Percentiles rank a stretch among this genome's conserved stretches.
These are phyloP conservation scores for Teratosphaeria destructans DNA, from an alignment of 2,329 filamentous ascomycete genomes.

Conservation along the genomic window DNA sequence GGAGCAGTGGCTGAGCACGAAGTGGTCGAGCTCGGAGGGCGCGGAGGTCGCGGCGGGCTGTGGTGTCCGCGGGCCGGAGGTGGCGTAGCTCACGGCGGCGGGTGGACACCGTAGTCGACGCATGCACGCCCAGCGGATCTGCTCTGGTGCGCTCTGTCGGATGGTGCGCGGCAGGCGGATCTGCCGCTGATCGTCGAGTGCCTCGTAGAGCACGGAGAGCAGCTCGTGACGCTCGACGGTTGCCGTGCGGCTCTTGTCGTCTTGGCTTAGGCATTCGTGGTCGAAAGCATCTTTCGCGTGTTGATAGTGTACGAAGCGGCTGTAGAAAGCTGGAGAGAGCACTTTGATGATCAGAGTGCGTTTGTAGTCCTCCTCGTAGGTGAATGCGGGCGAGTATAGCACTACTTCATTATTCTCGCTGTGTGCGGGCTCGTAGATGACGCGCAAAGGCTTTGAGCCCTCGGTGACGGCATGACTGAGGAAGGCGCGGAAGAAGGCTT, in stretches of 20 bases:
- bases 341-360: constrained; percentile 45
- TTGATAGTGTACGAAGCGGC: constrained; percentile 52
- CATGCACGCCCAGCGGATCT: constrained; percentile 29
- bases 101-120: constrained; percentile 31
- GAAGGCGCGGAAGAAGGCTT: constrained; percentile 31
- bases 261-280: constrained; percentile 42
- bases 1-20: constrained; percentile 17
- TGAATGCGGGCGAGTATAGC: constrained; percentile 23
- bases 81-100: constrained; percentile 28
- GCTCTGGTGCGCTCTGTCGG: constrained; percentile 7
- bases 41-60: constrained; percentile 12
- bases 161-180: background rate
- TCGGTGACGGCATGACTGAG: constrained; percentile 39
- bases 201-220: constrained; percentile 37
- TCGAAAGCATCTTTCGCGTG: constrained; percentile 53
- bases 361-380: constrained; percentile 29
- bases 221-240: constrained; percentile 46
- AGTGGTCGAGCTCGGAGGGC: constrained; percentile 31
- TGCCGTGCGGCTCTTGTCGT: constrained; percentile 48
- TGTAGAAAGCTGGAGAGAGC: constrained; percentile 57
- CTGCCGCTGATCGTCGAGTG: constrained; percentile 8
- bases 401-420: constrained; percentile 17
- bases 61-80: background rate
- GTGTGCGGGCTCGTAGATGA: constrained; percentile 46
- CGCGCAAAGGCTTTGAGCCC: constrained; percentile 33